Evolutionary conservation across 805 yeast genomes (phyloP), one percentile per base, ranked within the genome.

Genomic region (Barnettozyma siamensis): DNA sequence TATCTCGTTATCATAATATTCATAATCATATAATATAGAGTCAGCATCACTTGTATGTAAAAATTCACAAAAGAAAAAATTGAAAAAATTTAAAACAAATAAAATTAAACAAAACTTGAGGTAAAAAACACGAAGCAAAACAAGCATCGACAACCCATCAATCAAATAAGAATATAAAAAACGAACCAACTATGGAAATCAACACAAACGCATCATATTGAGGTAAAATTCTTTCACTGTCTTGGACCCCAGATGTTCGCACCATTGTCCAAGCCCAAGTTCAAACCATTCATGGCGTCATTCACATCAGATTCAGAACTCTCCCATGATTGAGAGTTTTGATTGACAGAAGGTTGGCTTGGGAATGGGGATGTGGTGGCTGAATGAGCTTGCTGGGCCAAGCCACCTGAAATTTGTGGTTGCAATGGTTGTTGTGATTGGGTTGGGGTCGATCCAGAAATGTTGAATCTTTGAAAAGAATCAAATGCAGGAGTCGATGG

Each of bases 401-500:
- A 36, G 16, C 49, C 43, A 20, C 44, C 47, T 17, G 46, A 40
- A 16, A 32, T 17, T 18, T 38, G 47, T 10, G 40, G 37, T 26
- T 38, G 42, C 12, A 44, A 35, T 15, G 47, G 39, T 33, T 38
- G 45, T 17, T 37, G 47, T n/a, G 31, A 13, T 20, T 41, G 47
- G 7, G 35, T 35, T 33, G 44, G 20, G 15, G 32, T 26, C 13
- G 15, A 29, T 16, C 38, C 12, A 9, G 30, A 24, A 11, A 49
- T 26, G 38, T 49, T 47, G 40, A 56, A 58, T 42, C 62, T 48
- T 6, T 55, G 37, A 44, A 49, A 49, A 17, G 53, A 37, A 30
- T 59, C 63, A 30, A 58, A 43, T 10, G 55, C 63, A 18, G 62
- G 62, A 4, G 60, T 58, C 3, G 56, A 47, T 21, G 59, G 64